These are phyloP conservation scores for Aspergillus hancockii DNA, from an alignment of 495 filamentous ascomycete genomes.

Conservation along the genomic window DNA sequence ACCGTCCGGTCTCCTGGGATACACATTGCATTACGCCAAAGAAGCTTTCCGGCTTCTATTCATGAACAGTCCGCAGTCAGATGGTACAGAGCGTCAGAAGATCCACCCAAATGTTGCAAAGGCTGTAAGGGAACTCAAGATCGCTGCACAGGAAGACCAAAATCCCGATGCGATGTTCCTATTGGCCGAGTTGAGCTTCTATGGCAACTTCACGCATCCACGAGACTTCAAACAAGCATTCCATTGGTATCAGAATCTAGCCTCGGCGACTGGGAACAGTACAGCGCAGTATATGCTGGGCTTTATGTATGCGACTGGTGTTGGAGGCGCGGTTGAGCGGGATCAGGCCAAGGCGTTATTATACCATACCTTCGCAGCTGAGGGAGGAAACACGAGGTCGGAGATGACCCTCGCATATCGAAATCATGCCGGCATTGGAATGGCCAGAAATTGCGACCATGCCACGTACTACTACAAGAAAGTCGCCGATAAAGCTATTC, in stretches of 20 bases:
- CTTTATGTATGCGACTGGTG: constrained; percentile 92
- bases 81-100: constrained; percentile 26
- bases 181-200: constrained; percentile 93
- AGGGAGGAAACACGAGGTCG: constrained; percentile 77
- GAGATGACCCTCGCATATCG: constrained; percentile 95
- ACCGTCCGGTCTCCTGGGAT: constrained; percentile 46
- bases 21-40: constrained; percentile 50
- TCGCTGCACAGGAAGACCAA: constrained; percentile 66
- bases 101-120: constrained; percentile 33
- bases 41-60: constrained; percentile 51
- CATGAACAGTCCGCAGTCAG: constrained; percentile 46
- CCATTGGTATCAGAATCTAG: constrained; percentile 75
- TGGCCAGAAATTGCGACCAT: constrained; percentile 80
- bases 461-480: constrained; percentile 87
- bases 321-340: constrained; percentile 77
- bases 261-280: constrained; percentile 76
- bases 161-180: constrained; percentile 89
- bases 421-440: constrained; percentile 82
- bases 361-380: constrained; percentile 93
- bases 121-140: constrained; percentile 73
- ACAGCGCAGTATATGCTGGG: constrained; percentile 95
- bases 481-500: constrained; percentile 91
- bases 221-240: constrained; percentile 82
- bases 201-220: constrained; percentile 90
- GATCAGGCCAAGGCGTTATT: constrained; percentile 92